These are phyloP conservation scores for Nitzschia inconspicua DNA, from an alignment of 108 stramenopile genomes.

Conservation along the genomic window DNA sequence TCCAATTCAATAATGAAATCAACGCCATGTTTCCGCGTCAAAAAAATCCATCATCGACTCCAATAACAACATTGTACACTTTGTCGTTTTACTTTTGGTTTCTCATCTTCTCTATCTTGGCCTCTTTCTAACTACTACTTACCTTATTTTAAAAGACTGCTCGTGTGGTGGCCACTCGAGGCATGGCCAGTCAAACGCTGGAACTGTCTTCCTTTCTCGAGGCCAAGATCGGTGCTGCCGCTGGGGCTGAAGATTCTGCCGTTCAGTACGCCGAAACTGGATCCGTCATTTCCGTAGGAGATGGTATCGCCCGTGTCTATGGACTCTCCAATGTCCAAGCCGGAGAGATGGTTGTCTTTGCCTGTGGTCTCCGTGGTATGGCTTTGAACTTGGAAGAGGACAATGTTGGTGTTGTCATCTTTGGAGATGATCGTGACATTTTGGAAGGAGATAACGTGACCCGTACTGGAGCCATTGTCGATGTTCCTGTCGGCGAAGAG, in stretches of 20 bases:
- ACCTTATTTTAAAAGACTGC: constrained; percentile 42
- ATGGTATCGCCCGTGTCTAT: constrained; percentile 99
- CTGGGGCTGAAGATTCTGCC: constrained; percentile 80
- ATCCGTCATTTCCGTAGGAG: constrained; percentile 98
- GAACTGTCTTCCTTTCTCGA: constrained; percentile 97
- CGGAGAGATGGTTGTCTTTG: constrained; percentile 99
- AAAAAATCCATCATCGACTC: neutral
- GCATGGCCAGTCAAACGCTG: constrained; percentile 90
- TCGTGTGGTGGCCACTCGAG: constrained; percentile 57
- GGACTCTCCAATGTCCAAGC: constrained; percentile 99
- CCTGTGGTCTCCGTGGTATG: constrained; percentile 96
- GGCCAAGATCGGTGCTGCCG: constrained; percentile 89
- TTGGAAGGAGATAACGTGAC: constrained; percentile 98
- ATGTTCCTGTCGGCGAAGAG: constrained; percentile 97
- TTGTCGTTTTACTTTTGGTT: constrained; percentile 1
- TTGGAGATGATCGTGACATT: constrained; percentile 99
- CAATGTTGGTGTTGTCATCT: constrained; percentile 99
- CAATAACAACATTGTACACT: neutral
- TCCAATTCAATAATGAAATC: neutral
- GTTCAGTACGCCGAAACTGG: constrained; percentile 96
- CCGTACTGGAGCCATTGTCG: constrained; percentile 99
- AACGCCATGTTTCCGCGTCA: too few relatives aligned
- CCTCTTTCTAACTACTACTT: constrained; percentile 1
- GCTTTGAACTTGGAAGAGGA: constrained; percentile 99
- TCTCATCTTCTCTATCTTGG: neutral